Base-by-base conservation (phyloP, 2,329 filamentous ascomycete species). In the Orbilia blumenaviensis region DNA sequence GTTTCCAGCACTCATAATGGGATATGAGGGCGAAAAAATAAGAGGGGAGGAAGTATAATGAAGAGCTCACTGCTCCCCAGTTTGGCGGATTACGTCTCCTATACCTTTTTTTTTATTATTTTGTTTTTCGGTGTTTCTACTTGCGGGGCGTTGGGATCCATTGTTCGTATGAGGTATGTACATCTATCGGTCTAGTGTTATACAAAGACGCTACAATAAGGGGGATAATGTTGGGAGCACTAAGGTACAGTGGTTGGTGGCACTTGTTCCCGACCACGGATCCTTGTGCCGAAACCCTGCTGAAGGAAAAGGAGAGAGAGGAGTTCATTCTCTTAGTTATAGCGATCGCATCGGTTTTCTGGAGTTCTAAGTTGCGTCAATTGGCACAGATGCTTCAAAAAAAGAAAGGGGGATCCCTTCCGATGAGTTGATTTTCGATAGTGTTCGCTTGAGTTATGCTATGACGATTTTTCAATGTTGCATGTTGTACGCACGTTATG, bases 401-500 rank as follows among this genome's bases (percentile, higher is more conserved):
- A 18, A 14, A 34, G 34, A 52, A 34, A 34, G n/a, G n/a, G n/a
- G n/a, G n/a, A n/a, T 27, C 27, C 27, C 12, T 25, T 21, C 18
- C 23, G 23, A 66, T 21, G 34, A 38, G 27, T 34, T 54, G 46
- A 18, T 32, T 48, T 50, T 60, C 8, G 25, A 12, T 36, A 1
- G 6, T 54, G 32, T 16, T 34, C n/a, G n/a, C 21, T 54, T 54
- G 48, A 52, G 10, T 1, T 8, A 8, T 34, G 12, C 2, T 34
- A 14, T 54, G 7, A 54, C 16, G 48, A 54, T 54, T 34, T 54
- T 34, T 14, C 9, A 7, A 34, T 54, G n/a, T 66, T 50, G n/a
- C n/a, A n/a, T n/a, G n/a, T 48, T 18, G 7, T 8, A 21, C 58
- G 66, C 54, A 68, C 61, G 42, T 42, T 27, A 38, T 52, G 52